Conservation (phyloP, 73 alveolate genomes). For the Tetrahymena borealis region DNA sequence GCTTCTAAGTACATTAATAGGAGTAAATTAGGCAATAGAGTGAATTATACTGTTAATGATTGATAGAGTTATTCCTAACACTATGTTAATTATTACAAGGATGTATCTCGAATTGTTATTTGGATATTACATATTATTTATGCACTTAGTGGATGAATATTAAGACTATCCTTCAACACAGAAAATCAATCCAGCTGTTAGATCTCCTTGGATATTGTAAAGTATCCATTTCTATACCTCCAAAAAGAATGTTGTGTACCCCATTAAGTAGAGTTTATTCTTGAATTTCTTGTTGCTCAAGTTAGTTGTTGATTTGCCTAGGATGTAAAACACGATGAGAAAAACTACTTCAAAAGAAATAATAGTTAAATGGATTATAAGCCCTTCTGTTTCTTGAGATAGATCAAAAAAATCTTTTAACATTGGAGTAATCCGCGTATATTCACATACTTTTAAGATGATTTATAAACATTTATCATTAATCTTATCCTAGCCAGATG, state of each 20-base stretch:
- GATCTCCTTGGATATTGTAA: neutral
- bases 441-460: neutral
- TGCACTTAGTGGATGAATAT: neutral
- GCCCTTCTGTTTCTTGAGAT: neutral
- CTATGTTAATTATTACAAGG: neutral
- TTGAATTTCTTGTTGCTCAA: neutral
- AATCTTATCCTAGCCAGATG: neutral
- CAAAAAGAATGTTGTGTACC: neutral
- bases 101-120: neutral
- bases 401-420: neutral
- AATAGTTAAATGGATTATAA: neutral
- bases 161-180: neutral
- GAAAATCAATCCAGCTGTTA: neutral
- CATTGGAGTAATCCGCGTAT: neutral
- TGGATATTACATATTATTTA: neutral
- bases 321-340: neutral
- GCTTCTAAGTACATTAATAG: neutral
- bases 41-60: neutral
- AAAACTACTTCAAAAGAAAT: neutral
- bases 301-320: neutral
- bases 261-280: neutral
- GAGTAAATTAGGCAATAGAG: neutral
- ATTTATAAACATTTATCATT: neutral
- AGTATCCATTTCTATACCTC: neutral
- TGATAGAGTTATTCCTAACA: neutral